Evolutionary conservation across 2,329 filamentous ascomycete genomes (phyloP), one percentile per base, ranked within the genome.

Genomic region (Pleochaeta shiraiana): DNA sequence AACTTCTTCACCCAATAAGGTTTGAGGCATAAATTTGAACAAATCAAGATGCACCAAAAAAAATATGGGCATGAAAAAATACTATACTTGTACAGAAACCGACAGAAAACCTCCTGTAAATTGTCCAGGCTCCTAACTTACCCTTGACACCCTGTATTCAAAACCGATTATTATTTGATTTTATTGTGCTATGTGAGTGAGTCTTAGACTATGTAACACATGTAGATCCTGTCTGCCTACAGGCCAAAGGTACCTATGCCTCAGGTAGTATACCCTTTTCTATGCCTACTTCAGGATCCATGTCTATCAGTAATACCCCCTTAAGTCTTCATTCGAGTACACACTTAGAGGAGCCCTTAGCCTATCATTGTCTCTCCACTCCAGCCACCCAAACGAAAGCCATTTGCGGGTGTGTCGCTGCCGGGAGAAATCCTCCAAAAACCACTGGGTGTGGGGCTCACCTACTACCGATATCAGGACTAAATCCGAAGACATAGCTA

Each of bases 401-500:
- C 59, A 62, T 43, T 24, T 39, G 33, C 3, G 9, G 31, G n/a
- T 62, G 31, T 26, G 30, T 39, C 11, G 59, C 59, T 24, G 59
- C 31, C 24, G 24, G 59, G n/a, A 24, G 43, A 62, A 62, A 39
- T 62, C 1, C 14, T 31, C 19, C 59, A 62, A 43, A 39, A 62
- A 43, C 34, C 59, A 62, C 31, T 39, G 19, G 12, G 24, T 62
- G 59, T 19, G 31, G 59, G 26, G 59, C 59, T 43, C 59, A 12
- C 59, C 31, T 62, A 62, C n/a, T 62, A 39, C 19, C 5, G 34
- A 62, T n/a, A 39, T 43, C 12, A 62, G 33, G 59, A 62, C 31
- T 62, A 39, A 62, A 62, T 62, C 59, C 59, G 31, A 62, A 39
- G 31, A 62, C n/a, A 43, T 62, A 26, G 31, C 33, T 62, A 43